Base-by-base conservation (phyloP, 1,284 basidiomycete genomes). In the Sporisorium exsertum region DNA sequence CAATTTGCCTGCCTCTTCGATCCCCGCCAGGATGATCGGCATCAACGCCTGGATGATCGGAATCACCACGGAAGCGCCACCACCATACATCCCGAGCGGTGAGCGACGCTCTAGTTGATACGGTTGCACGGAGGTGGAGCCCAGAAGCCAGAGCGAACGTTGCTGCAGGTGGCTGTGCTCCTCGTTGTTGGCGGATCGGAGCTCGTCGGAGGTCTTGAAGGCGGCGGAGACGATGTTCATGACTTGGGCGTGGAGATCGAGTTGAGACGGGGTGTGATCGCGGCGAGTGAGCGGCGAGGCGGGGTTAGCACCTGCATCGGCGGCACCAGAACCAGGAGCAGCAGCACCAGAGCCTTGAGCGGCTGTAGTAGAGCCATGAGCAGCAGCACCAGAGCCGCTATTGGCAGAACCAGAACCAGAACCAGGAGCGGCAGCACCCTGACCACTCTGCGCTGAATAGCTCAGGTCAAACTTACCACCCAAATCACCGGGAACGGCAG, bases 21-120 rank as follows among this genome's bases (percentile, higher is more conserved):
- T 53, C 5, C 62, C 62, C 5, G 55, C 33, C 5, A 58, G 10
- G 9, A 64, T 49, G 2, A 35, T 42, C 5, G 62, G 62, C 43
- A 58, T 64, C 10, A 53, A 10, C 5, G 18, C 33, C 6, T 49
- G 27, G 27, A 49, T 18, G 26, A 49, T 49, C 37, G 13, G 16
- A 16, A 40, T 8, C 3, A 2, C 24, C 2, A 18, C 15, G 27
- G 6, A 49, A 22, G 29, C 50, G 20, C 49, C 56, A 24, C 35
- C 27, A 4, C 40, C 47, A 6, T 49, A 45, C 61, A 57, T 52
- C 2, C 37, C 40, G 27, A 27, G 52, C 1, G 35, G 52, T 5
- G 49, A 32, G 27, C 49, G 49, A 9, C 6, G 29, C 7, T n/a
- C 8, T 5, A 50, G 49, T 6, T n/a, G 40, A n/a, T 43, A n/a